phyloP scores from a whole-genome alignment of 352 stramenopile species.

The Phytophthora crassamura region DNA sequence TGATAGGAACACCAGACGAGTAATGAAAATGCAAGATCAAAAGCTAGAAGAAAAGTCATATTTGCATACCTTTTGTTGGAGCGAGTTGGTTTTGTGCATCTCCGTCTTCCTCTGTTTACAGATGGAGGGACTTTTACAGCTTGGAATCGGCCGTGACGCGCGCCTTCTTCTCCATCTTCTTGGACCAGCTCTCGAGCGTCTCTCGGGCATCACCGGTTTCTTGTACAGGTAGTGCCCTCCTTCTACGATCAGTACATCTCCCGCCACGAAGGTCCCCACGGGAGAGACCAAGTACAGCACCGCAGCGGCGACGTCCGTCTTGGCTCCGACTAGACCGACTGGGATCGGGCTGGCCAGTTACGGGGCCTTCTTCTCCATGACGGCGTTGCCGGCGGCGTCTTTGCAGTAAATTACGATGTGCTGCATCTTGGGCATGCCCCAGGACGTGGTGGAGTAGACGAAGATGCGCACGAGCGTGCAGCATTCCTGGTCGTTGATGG shows the following conservation, averaged over 20 bases:
- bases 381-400: conserved; percentile 60
- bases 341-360: conserved; percentile 71
- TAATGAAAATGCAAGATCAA: too few relatives aligned
- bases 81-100: too few relatives aligned
- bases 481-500: conserved; percentile 76
- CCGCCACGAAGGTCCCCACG: conserved; percentile 81
- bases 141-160: conserved; percentile 48
- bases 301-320: conserved; percentile 82
- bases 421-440: conserved; percentile 89
- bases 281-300: conserved; percentile 87
- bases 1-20: too few relatives aligned
- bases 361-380: conserved; percentile 89
- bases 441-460: conserved; percentile 86
- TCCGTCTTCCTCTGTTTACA: too few relatives aligned
- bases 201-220: conserved; percentile 70
- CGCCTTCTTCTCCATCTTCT: conserved; percentile 79
- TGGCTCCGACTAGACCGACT: conserved; percentile 77
- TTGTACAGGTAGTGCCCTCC: conserved; percentile 86
- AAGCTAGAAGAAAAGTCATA: too few relatives aligned
- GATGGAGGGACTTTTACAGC: conserved; percentile 48
- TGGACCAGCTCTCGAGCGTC: conserved; percentile 77
- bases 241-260: conserved; percentile 86
- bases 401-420: conserved; percentile 90
- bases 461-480: conserved; percentile 85
- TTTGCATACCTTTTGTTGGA: too few relatives aligned